Conservation (phyloP, 176 grass and related monocot genomes). For the Raddia distichophylla region DNA sequence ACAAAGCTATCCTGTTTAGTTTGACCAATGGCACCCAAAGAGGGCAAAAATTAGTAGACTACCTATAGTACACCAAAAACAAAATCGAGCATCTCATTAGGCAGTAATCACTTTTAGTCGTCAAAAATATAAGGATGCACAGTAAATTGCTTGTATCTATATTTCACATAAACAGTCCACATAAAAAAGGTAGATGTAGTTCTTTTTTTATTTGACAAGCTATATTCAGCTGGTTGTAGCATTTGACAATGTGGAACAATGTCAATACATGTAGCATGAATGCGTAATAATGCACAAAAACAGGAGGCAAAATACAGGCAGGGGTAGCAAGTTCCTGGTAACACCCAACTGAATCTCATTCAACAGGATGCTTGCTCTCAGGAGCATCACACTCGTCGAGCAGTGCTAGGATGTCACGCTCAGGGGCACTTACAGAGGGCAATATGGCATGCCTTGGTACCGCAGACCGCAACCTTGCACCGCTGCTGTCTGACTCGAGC, state of each 20-base stretch:
- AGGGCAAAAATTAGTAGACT: neutral
- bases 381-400: conserved; percentile 64
- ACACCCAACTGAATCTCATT: conserved; percentile 38
- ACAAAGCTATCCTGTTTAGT: neutral
- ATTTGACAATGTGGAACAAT: neutral
- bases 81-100: neutral
- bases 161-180: conserved; percentile 32
- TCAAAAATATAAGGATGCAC: neutral
- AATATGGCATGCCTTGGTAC: conserved; percentile 62
- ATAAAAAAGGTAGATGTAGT: conserved; percentile 15
- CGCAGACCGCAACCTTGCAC: conserved; percentile 41
- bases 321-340: neutral
- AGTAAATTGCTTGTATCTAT: neutral
- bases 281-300: conserved; percentile 29
- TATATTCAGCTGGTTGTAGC: conserved; percentile 22
- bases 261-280: neutral
- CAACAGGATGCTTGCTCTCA: conserved; percentile 36
- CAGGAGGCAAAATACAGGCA: neutral
- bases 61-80: neutral
- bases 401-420: conserved; percentile 58
- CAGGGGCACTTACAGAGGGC: conserved; percentile 67
- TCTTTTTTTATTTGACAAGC: conserved; percentile 11
- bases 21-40: neutral
- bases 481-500: conserved; percentile 61
- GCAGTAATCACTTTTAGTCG: neutral